Evolutionary conservation across 768 basidiomycete genomes (phyloP).

Genomic region (Mycena amicta): DNA sequence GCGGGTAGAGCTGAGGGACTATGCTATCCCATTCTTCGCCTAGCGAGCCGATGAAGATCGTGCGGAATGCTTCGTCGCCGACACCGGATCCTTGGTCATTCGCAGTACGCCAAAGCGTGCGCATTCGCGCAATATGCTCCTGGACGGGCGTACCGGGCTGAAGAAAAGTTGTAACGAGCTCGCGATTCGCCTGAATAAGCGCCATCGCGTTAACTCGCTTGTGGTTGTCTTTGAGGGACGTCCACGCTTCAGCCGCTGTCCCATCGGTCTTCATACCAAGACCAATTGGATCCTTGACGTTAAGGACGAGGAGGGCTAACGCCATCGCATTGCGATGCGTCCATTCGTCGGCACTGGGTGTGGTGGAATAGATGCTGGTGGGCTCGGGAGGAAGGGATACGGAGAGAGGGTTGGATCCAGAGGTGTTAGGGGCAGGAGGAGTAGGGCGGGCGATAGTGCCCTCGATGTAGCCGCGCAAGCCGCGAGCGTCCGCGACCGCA

Average conservation of each 20-base stretch:
- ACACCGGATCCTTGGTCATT: conserved; percentile 20
- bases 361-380: conserved; percentile 12
- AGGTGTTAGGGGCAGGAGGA: not conserved
- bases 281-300: conserved; percentile 28
- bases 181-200: conserved; percentile 11
- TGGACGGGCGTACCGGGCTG: conserved; percentile 15
- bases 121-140: conserved; percentile 19
- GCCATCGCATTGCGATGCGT: conserved; percentile 22
- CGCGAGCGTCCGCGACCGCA: not conserved
- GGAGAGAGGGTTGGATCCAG: not conserved
- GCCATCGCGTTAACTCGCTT: conserved; percentile 13
- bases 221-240: conserved; percentile 20
- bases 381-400: conserved; percentile 3
- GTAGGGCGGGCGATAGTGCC: not conserved
- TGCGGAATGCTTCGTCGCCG: conserved; percentile 19
- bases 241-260: conserved; percentile 24
- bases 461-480: conserved; percentile 3
- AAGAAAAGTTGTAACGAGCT: conserved; percentile 12
- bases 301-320: conserved; percentile 20
- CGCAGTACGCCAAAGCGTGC: conserved; percentile 16
- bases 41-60: conserved; percentile 24
- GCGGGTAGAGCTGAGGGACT: conserved; percentile 17
- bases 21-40: conserved; percentile 26
- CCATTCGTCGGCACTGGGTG: conserved; percentile 26
- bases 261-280: conserved; percentile 10